Percentiles rank a stretch among this genome's conserved stretches.
Conservation (phyloP, 768 basidiomycete species). For the Termitomyces heimii region DNA sequence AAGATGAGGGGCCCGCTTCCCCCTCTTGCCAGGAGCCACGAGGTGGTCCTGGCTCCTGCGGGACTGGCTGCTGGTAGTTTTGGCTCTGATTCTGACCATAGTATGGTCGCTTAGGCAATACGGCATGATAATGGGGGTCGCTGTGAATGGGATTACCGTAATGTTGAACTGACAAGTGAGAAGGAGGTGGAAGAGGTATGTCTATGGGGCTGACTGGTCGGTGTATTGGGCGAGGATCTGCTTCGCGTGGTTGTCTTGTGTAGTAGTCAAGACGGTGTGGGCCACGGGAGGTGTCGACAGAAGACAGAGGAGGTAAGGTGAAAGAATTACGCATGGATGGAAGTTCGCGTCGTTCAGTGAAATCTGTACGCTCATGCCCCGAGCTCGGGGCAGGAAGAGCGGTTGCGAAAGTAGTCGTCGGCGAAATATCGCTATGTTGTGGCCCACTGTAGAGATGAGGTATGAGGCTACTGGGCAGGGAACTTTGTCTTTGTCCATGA, state of each 20-base stretch:
- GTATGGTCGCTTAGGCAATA: slow-evolving; percentile 21
- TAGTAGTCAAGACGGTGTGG: slow-evolving; percentile 5
- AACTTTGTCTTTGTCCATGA: slow-evolving; percentile 30
- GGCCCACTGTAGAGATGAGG: slow-evolving; percentile 39
- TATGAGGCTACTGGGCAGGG: slow-evolving; percentile 45
- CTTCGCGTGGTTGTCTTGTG: slow-evolving; percentile 4
- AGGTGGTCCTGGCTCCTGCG: slow-evolving; percentile 13
- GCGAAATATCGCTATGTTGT: slow-evolving; percentile 22
- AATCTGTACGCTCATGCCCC: slow-evolving; percentile 8
- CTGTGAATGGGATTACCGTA: slow-evolving; percentile 24
- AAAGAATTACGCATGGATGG: slow-evolving; percentile 12
- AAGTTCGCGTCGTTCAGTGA: slow-evolving; percentile 6
- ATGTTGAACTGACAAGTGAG: slow-evolving; percentile 13
- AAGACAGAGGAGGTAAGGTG: slow-evolving; percentile 9
- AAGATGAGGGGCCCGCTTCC: slow-evolving; percentile 41
- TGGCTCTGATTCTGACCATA: slow-evolving; percentile 12
- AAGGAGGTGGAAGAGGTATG: slow-evolving; percentile 13
- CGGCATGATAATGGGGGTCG: slow-evolving; percentile 24
- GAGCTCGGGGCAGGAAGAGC: slow-evolving; percentile 8
- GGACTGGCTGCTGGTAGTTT: slow-evolving; percentile 10
- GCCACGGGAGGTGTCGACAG: slow-evolving; percentile 5
- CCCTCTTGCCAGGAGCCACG: slow-evolving; percentile 25
- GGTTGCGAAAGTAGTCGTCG: slow-evolving; percentile 12
- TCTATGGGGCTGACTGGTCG: slow-evolving; percentile 9
- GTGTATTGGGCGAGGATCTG: background rate